Conservation (phyloP, 129 eudicot species). For the Centrapalus pauciflorus region DNA sequence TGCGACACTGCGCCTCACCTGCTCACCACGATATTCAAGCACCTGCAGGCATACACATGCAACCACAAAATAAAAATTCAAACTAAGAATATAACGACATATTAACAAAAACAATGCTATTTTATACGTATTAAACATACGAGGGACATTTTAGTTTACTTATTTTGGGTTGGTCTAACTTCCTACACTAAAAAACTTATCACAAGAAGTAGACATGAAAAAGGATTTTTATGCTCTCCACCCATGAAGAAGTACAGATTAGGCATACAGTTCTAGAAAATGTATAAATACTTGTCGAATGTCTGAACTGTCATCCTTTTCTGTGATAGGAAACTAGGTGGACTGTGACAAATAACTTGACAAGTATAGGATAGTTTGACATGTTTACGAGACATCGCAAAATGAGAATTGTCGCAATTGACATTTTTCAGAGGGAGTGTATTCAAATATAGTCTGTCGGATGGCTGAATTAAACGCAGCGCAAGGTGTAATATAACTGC, state of each 20-base stretch:
- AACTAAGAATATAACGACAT: not conserved
- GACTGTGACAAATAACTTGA: not conserved
- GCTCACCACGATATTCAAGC: constrained; percentile 38
- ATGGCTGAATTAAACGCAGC: too few relatives aligned
- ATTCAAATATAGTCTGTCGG: too few relatives aligned
- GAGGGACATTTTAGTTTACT: not conserved
- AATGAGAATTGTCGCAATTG: not conserved
- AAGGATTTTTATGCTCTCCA: not conserved
- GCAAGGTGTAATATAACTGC: too few relatives aligned
- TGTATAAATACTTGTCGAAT: not conserved
- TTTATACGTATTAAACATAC: not conserved
- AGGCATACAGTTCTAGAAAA: too few relatives aligned
- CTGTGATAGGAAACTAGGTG: not conserved
- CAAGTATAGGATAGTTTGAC: not conserved
- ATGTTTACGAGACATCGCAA: too few relatives aligned
- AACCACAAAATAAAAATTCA: not conserved
- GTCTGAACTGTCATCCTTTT: not conserved
- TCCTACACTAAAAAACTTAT: not conserved
- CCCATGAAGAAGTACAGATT: not conserved
- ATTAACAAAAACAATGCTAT: not conserved
- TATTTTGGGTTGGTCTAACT: not conserved
- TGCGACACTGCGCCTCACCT: constrained; percentile 41
- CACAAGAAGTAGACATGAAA: not conserved
- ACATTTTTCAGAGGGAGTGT: not conserved
- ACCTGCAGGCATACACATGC: constrained; percentile 13